These are phyloP conservation scores for Nothophytophthora sp. DNA, from an alignment of 352 stramenopile genomes.

Conservation along the genomic window DNA sequence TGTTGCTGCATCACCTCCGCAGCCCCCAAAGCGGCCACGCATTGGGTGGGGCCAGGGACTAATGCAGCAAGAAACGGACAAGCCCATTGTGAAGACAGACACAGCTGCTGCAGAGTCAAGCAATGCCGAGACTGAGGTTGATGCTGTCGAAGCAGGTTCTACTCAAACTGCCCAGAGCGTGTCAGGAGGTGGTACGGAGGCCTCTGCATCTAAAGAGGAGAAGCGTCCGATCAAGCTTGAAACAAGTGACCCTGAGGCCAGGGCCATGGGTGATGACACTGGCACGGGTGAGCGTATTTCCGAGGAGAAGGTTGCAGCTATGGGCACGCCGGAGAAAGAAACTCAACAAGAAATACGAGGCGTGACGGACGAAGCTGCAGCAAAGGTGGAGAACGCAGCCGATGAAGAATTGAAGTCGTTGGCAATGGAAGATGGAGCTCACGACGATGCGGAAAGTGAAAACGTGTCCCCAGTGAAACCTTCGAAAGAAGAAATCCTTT, in stretches of 20 bases:
- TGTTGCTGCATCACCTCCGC: constrained; percentile 58
- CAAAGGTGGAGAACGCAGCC: not conserved
- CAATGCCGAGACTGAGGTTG: constrained; percentile 1
- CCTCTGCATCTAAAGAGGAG: not conserved
- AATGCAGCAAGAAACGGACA: constrained; percentile 39
- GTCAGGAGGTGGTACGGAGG: not conserved
- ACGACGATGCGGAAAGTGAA: constrained; percentile 2
- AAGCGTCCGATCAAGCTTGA: constrained; percentile 4
- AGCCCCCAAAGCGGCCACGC: constrained; percentile 69
- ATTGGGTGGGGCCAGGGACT: constrained; percentile 85
- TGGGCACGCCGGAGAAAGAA: constrained; percentile 8
- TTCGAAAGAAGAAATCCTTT: constrained; percentile 83
- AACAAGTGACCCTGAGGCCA: not conserved
- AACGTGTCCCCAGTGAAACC: constrained; percentile 17
- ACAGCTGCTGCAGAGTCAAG: not conserved
- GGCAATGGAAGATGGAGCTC: too few species aligned
- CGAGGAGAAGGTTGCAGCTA: constrained; percentile 2
- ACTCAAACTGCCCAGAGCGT: constrained; percentile 6
- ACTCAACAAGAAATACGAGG: constrained; percentile 2
- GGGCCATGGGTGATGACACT: not conserved
- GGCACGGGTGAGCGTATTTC: not conserved
- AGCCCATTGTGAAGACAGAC: constrained; percentile 12
- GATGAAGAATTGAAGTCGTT: not conserved
- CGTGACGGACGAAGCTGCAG: not conserved
- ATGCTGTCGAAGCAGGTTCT: constrained; percentile 4